Evolutionary conservation across 441 rosid genomes (phyloP).

Genomic region (Oxalis stricta): DNA sequence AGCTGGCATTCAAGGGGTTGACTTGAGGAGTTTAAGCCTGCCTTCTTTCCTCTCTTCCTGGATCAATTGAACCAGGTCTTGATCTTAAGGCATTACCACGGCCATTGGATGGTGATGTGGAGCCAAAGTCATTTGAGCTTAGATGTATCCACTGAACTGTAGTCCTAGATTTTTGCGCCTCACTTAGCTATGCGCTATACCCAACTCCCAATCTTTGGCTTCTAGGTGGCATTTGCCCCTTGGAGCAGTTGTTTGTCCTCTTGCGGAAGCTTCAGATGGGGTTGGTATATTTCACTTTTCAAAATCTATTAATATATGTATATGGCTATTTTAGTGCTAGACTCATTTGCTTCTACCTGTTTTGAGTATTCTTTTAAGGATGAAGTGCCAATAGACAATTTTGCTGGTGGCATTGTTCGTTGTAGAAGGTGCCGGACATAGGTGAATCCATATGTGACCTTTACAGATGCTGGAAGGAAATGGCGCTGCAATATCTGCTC

Average conservation of each 20-base stretch:
- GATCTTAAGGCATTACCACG: conserved; percentile 75
- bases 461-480: conserved; percentile 93
- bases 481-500: conserved; percentile 98
- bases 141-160: conserved; percentile 69
- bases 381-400: conserved; percentile 87
- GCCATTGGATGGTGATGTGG: conserved; percentile 86
- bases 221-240: conserved; percentile 99
- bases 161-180: conserved; percentile 73
- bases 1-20: conserved; percentile 51
- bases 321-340: conserved; percentile 6
- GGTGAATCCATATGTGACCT: conserved; percentile 82
- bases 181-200: conserved; percentile 78
- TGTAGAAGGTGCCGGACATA: conserved; percentile 98
- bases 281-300: conserved; percentile 38
- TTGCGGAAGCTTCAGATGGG: conserved; percentile 89
- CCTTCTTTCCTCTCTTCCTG: conserved; percentile 65
- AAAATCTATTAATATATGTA: conserved; percentile 10
- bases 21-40: conserved; percentile 74
- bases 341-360: conserved; percentile 7
- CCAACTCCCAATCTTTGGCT: conserved; percentile 77
- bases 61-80: conserved; percentile 71
- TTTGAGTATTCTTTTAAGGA: conserved; percentile 38
- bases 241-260: conserved; percentile 98
- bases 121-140: conserved; percentile 50
- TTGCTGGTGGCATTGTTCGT: conserved; percentile 82